Base-by-base conservation (phyloP, 805 yeast genomes). In the Candida odintsovae region DNA sequence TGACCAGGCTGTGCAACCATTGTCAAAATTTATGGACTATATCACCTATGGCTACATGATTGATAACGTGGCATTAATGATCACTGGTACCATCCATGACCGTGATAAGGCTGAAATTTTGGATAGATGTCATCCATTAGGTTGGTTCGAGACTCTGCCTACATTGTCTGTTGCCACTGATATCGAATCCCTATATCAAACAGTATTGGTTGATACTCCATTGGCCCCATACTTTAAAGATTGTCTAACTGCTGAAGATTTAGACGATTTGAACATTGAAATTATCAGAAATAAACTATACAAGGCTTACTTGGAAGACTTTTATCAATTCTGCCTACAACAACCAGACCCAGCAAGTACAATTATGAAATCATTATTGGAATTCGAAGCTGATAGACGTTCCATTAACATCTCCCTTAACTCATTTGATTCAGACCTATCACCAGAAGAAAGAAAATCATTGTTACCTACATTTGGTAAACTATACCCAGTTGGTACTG, bases 81-180 rank as follows among this genome's bases (percentile, higher is more conserved):
- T 94, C 61, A 90, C 97, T 1, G 99, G 99, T 20, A 90, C 99
- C 0, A 78, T 94, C 50, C 99, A 94, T 64, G 95, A 90, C 61
- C 78, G 98, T 60, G 97, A 95, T 67, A 82, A 87, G 61, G 69
- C 80, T 38, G 99, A 94, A 61, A 84, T 95, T 44, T 75, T 94
- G 59, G 81, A 82, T 49, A 82, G 97, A 63, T 90, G 97, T 65
- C 96, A 94, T 64, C 99, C 99, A 0, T 74, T 94, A 57, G 99
- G 99, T 40, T 90, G 97, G 97, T 94, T 94, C 61, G 99, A 94
- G 57, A 92, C 98, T 8, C 78, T 94, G 56, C 99, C 99, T 31
- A 92, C 98, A 0, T 75, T 94, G 48, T 80, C 94, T 15, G 94
- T 92, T 42, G 97, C 98, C 41, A 89, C 97, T 2, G 98, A 92